Conservation (phyloP, 331 rosid species). For the Quercus lobata region DNA sequence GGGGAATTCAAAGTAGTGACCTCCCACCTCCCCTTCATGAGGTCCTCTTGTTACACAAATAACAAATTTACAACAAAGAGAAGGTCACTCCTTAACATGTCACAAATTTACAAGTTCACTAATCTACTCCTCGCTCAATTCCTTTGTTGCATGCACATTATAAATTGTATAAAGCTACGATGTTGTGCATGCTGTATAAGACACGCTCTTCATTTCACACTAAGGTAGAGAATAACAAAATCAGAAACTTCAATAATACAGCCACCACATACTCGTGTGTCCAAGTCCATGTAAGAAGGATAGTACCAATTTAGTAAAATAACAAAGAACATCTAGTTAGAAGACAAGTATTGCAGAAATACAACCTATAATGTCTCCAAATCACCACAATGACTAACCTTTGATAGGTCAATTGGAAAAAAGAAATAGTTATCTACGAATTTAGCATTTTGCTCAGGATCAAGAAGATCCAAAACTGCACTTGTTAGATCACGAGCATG, state of each 20-base stretch:
- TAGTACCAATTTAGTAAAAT: background rate
- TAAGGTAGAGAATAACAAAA: background rate
- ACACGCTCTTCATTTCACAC: background rate
- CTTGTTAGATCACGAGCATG: conserved; percentile 98
- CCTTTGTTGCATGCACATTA: background rate
- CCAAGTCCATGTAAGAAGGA: conserved; percentile 3
- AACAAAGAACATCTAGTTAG: background rate
- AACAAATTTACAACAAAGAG: background rate
- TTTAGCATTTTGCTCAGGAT: conserved; percentile 99
- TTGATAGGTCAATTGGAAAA: conserved; percentile 93
- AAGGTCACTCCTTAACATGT: background rate
- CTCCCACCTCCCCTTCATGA: too few relatives aligned
- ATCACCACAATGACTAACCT: conserved; percentile 52
- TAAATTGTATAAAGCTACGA: background rate
- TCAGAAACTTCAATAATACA: background rate
- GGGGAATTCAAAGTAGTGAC: too few relatives aligned
- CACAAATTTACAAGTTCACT: background rate
- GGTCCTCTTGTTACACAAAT: background rate
- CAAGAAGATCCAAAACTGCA: conserved; percentile 98
- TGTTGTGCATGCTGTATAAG: background rate
- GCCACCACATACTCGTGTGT: background rate
- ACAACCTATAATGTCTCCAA: conserved; percentile 4
- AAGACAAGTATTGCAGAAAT: conserved; percentile 11
- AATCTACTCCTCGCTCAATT: background rate
- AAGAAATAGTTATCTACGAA: conserved; percentile 96